Conservation (phyloP, 1,284 basidiomycete species). For the Rhodotorula sp. region DNA sequence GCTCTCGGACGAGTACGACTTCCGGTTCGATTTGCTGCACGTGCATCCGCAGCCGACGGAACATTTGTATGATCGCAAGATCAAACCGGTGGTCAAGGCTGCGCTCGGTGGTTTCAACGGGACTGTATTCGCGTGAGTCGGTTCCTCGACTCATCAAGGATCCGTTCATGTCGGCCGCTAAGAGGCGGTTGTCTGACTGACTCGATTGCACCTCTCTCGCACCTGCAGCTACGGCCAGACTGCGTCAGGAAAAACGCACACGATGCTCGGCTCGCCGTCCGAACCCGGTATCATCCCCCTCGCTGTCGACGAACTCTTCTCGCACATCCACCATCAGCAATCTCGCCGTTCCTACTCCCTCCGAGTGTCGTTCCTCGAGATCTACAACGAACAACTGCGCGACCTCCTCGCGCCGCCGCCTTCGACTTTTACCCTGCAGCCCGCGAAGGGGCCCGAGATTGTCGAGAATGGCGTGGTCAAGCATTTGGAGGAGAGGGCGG, state of each 20-base stretch:
- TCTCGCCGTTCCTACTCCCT: constrained; percentile 53
- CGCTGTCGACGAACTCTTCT: constrained; percentile 58
- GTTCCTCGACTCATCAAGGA: too few relatives aligned
- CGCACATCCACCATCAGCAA: constrained; percentile 52
- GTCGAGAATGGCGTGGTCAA: constrained; percentile 39
- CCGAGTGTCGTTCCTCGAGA: constrained; percentile 60
- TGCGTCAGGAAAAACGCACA: constrained; percentile 55
- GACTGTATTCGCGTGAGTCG: constrained; percentile 52
- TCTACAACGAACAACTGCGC: constrained; percentile 60
- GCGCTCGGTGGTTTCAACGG: constrained; percentile 60
- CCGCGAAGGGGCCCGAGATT: constrained; percentile 44
- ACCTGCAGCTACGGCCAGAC: constrained; percentile 51
- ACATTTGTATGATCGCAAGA: constrained; percentile 54
- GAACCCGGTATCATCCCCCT: constrained; percentile 59
- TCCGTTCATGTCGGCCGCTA: too few relatives aligned
- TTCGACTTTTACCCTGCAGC: neutral
- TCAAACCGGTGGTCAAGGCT: constrained; percentile 55
- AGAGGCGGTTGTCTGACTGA: too few relatives aligned
- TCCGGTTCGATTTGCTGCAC: constrained; percentile 45
- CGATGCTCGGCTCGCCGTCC: constrained; percentile 52
- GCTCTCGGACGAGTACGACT: constrained; percentile 38
- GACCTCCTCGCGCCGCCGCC: constrained; percentile 52
- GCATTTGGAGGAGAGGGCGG: constrained; percentile 57
- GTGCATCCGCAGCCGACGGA: constrained; percentile 50
- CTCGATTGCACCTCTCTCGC: neutral